These are phyloP conservation scores for Fomes fomentarius DNA, from an alignment of 1,284 basidiomycete genomes.

Conservation along the genomic window DNA sequence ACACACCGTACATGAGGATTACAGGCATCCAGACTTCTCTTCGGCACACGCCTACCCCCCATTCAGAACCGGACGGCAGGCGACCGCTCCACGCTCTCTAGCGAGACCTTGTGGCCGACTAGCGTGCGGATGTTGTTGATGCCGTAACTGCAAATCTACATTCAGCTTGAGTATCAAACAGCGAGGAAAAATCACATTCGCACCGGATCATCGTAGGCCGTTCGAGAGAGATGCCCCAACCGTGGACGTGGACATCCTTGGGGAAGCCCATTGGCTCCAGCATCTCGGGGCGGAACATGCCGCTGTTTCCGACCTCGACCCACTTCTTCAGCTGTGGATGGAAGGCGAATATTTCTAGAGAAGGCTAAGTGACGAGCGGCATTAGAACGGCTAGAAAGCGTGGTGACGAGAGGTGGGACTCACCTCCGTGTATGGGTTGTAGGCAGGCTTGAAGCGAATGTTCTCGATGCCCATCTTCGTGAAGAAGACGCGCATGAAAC, in stretches of 20 bases:
- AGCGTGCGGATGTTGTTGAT: conserved; percentile 98
- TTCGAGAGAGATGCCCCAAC: conserved; percentile 96
- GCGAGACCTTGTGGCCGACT: conserved; percentile 95
- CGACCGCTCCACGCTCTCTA: conserved; percentile 87
- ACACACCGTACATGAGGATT: conserved; percentile 1
- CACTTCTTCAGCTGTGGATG: conserved; percentile 94
- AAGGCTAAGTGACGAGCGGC: conserved; percentile 61
- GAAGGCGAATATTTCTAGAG: conserved; percentile 99
- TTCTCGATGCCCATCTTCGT: conserved; percentile 95
- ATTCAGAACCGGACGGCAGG: conserved; percentile 86
- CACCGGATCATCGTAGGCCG: conserved; percentile 99
- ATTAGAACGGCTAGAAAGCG: neutral
- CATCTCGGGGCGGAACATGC: conserved; percentile 99
- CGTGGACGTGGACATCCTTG: conserved; percentile 94
- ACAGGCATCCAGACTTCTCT: conserved; percentile 13
- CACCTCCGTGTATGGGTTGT: conserved; percentile 96
- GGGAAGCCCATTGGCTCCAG: conserved; percentile 99
- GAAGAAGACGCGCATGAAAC: conserved; percentile 99
- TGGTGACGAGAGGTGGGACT: conserved; percentile 18
- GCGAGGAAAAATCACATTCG: too few species aligned
- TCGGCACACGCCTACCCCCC: conserved; percentile 1
- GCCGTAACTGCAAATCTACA: conserved; percentile 55
- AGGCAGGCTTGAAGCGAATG: conserved; percentile 96
- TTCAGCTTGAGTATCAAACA: too few species aligned
- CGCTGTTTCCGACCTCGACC: conserved; percentile 96